Conservation (phyloP, 371 early-diverging fungal species). For the Mucor circinelloides region DNA sequence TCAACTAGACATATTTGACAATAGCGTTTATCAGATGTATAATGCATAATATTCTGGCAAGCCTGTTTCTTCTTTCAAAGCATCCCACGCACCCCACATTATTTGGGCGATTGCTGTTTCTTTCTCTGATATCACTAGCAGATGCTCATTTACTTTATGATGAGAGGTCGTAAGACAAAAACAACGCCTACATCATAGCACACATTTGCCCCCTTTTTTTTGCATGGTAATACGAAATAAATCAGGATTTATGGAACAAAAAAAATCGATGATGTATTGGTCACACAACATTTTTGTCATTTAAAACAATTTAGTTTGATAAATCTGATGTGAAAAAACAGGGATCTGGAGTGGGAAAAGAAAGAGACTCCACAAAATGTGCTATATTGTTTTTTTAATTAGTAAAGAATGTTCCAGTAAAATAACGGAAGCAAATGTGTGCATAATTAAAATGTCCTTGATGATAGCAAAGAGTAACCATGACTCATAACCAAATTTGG, state of each 20-base stretch:
- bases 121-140: no score
- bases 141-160: no score
- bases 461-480: neutral
- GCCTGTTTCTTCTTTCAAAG: no score
- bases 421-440: neutral
- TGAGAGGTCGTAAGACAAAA: neutral
- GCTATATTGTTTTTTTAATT: neutral
- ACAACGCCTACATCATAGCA: neutral
- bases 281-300: slow-evolving; percentile 4
- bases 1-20: neutral
- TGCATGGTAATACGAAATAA: slow-evolving; percentile 9
- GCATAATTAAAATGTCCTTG: neutral
- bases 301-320: neutral
- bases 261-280: slow-evolving; percentile 11
- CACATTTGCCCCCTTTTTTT: neutral
- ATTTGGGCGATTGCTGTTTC: no score
- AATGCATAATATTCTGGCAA: neutral
- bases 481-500: slow-evolving; percentile 4
- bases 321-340: neutral
- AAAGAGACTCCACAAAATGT: neutral
- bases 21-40: neutral
- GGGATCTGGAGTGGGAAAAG: neutral
- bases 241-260: neutral
- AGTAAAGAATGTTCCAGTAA: neutral
- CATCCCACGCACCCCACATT: no score